Evolutionary conservation across 139 green algal species (phyloP).

Genomic region (Pleodorina starrii): DNA sequence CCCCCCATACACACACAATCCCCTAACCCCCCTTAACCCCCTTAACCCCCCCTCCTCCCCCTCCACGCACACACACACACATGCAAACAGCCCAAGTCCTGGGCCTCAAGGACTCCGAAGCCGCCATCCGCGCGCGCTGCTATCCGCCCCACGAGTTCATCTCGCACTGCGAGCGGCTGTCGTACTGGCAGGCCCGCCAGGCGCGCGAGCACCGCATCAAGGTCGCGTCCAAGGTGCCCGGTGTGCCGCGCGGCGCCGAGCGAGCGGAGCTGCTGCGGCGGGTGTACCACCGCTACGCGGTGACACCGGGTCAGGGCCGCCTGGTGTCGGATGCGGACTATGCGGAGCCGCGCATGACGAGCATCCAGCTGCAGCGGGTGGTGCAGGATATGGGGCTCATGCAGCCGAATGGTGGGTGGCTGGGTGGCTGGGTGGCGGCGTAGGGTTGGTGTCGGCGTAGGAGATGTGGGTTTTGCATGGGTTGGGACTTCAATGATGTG

Average conservation of each 20-base stretch:
- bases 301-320: slow-evolving; percentile 18
- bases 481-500: too few relatives aligned
- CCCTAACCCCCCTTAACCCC: too few relatives aligned
- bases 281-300: slow-evolving; percentile 25
- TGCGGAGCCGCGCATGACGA: slow-evolving; percentile 18
- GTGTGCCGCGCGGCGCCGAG: slow-evolving; percentile 10
- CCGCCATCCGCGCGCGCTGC: background rate
- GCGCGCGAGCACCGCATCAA: slow-evolving; percentile 20
- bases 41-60: too few relatives aligned
- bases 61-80: too few relatives aligned
- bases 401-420: slow-evolving; percentile 9
- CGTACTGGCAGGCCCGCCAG: background rate
- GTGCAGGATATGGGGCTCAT: slow-evolving; percentile 38
- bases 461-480: too few relatives aligned
- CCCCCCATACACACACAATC: too few relatives aligned
- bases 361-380: background rate
- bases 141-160: slow-evolving; percentile 45
- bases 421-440: too few relatives aligned
- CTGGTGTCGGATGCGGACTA: slow-evolving; percentile 20
- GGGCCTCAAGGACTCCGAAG: background rate
- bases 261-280: slow-evolving; percentile 15
- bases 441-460: too few relatives aligned
- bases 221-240: background rate
- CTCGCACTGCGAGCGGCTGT: slow-evolving; percentile 7
- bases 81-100: slow-evolving; percentile 42